Conservation (phyloP, 148 eudicot species). For the Camellia granthamiana region DNA sequence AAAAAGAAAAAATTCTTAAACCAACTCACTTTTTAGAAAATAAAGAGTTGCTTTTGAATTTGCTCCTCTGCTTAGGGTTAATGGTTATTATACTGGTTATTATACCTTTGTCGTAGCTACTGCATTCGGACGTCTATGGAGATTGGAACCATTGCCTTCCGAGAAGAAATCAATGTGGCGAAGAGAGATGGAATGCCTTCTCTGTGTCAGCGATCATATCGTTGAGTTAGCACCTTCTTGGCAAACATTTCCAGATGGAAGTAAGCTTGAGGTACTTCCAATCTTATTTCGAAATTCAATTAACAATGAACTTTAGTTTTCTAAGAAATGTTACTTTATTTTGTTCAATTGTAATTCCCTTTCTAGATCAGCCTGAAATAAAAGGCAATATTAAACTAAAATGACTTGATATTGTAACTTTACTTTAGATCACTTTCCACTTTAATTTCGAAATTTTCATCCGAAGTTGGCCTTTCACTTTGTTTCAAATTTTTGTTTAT, state of each 20-base stretch:
- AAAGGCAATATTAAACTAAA: neutral
- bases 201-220: conserved; percentile 86
- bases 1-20: no score
- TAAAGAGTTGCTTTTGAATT: no score
- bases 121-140: conserved; percentile 95
- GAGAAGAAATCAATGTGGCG: conserved; percentile 90
- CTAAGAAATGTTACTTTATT: neutral
- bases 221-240: conserved; percentile 86
- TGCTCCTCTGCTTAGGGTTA: neutral
- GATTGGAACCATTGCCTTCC: conserved; percentile 70
- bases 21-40: no score
- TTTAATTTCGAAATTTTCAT: neutral
- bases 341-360: neutral
- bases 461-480: neutral
- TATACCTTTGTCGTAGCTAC: conserved; percentile 42
- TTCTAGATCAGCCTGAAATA: no score
- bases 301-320: neutral
- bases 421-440: no score
- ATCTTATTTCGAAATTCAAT: neutral
- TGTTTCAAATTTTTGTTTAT: neutral
- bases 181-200: conserved; percentile 93
- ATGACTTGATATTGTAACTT: no score
- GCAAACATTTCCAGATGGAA: conserved; percentile 94
- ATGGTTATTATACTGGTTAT: neutral
- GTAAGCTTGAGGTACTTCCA: conserved; percentile 71